phyloP scores from a whole-genome alignment of 1,139 yeast species.

The Geotrichum carabidarum region DNA sequence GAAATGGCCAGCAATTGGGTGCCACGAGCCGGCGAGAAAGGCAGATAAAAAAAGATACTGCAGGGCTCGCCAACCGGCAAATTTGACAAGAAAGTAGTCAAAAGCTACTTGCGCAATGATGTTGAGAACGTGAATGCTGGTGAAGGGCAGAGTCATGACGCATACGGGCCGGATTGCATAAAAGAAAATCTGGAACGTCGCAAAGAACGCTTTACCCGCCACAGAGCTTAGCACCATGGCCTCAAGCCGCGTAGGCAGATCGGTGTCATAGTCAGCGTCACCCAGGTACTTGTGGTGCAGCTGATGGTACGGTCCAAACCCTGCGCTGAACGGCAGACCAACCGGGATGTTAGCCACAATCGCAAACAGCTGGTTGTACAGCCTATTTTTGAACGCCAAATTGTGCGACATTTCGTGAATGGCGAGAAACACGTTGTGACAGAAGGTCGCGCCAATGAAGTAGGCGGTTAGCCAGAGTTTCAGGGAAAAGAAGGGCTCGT shows the following conservation, averaged over 20 bases:
- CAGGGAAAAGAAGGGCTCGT: constrained; percentile 51
- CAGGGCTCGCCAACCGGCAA: constrained; percentile 62
- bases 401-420: constrained; percentile 87
- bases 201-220: constrained; percentile 84
- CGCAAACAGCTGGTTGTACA: constrained; percentile 71
- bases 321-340: constrained; percentile 85
- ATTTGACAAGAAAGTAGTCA: constrained; percentile 52
- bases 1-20: constrained; percentile 93
- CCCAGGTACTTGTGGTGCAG: constrained; percentile 88
- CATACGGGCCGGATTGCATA: constrained; percentile 89
- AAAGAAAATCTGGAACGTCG: constrained; percentile 81
- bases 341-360: constrained; percentile 77
- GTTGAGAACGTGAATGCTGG: constrained; percentile 68
- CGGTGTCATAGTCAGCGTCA: constrained; percentile 80
- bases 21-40: constrained; percentile 84
- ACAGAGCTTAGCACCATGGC: constrained; percentile 68
- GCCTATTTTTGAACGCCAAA: constrained; percentile 72
- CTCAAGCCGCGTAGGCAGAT: constrained; percentile 75
- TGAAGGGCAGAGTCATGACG: constrained; percentile 67
- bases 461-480: constrained; percentile 63
- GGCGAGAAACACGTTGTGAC: constrained; percentile 78
- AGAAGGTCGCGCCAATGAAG: constrained; percentile 76
- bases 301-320: constrained; percentile 88
- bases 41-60: constrained; percentile 69
- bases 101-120: constrained; percentile 54